A percentile compares a stretch with the other conserved stretches of the same genome.
phyloP scores from a whole-genome alignment of 768 basidiomycete species.

The Rhizopogon roseolus region DNA sequence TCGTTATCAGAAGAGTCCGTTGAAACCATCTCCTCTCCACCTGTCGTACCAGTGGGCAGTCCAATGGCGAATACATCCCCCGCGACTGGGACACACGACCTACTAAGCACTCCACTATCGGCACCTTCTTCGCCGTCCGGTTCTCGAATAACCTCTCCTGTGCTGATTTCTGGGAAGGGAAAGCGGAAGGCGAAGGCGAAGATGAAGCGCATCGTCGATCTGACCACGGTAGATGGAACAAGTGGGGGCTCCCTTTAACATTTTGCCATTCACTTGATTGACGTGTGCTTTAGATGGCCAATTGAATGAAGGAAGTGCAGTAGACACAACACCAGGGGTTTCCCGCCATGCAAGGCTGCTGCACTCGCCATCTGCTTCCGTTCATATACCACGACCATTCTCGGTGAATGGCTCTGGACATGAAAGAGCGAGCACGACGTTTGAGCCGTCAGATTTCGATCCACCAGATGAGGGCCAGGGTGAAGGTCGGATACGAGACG shows the following conservation, averaged over 20 bases:
- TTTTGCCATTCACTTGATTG: constrained; percentile 23
- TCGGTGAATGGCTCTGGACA: constrained; percentile 8
- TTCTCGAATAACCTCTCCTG: constrained; percentile 42
- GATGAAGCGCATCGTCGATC: constrained; percentile 73
- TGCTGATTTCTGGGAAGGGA: constrained; percentile 37
- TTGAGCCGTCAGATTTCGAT: constrained; percentile 41
- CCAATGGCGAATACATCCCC: constrained; percentile 12
- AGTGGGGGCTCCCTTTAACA: constrained; percentile 27
- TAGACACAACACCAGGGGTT: not conserved
- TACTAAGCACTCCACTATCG: constrained; percentile 18
- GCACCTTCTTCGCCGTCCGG: constrained; percentile 30
- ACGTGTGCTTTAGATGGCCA: constrained; percentile 25
- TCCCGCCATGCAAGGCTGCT: not conserved
- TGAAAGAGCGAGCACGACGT: constrained; percentile 34
- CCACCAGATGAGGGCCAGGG: not conserved
- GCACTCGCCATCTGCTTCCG: constrained; percentile 12
- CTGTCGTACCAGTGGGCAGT: constrained; percentile 52
- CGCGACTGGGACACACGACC: constrained; percentile 16
- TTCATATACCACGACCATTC: constrained; percentile 13
- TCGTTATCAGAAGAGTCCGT: constrained; percentile 45
- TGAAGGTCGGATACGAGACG: constrained; percentile 39
- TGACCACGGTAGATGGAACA: constrained; percentile 44
- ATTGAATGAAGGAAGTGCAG: too few relatives aligned
- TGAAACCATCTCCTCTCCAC: constrained; percentile 52
- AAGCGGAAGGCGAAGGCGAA: constrained; percentile 52